Base-by-base conservation (phyloP, 2,329 filamentous ascomycete species). In the Fusarium praegraminearum region DNA sequence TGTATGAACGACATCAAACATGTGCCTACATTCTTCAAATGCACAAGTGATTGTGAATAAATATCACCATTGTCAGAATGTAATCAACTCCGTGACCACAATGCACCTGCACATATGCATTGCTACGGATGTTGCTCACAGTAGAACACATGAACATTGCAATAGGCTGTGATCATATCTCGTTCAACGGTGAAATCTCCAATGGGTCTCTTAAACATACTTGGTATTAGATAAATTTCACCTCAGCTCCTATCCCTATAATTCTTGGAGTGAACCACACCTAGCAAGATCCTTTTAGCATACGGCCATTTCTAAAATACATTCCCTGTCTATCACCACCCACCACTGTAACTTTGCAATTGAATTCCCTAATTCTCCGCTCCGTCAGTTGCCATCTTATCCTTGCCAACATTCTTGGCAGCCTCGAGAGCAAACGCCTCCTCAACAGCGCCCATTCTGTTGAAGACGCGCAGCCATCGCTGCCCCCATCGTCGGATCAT, bases 391-490 rank as follows among this genome's bases (percentile, higher is more conserved):
- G 22, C 69, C 45, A 57, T 72, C 58, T 70, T 73, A 26, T 58
- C 69, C 55, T 70, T 70, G 11, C 57, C 73, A 2, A 74, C 76
- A 24, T 51, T 65, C 59, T 72, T 69, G 9, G 47, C 72, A 7
- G 75, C 76, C 67, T 82, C 81, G 1, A 77, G 38, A 11, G 85
- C 75, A 76, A 87, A 88, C 1, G 91, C 87, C 80, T 98, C 94
- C 81, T 98, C 94, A 16, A 98, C 93, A 4, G 92, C 93, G 16
- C 88, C 88, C 80, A 93, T 91, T 44, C 96, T 86, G 74, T 90
- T 84, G 79, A 97, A 98, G 2, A 96, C 93, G 33, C 93, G 87
- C 67, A 93, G 83, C 96, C 96, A 99, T 49, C 94, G 87, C 76
- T 89, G 87, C 1, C 91, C 94, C 96, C 96, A 98, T 52, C 88